phyloP scores from a whole-genome alignment of 176 grass and related monocot species.

The Otatea glauca region DNA sequence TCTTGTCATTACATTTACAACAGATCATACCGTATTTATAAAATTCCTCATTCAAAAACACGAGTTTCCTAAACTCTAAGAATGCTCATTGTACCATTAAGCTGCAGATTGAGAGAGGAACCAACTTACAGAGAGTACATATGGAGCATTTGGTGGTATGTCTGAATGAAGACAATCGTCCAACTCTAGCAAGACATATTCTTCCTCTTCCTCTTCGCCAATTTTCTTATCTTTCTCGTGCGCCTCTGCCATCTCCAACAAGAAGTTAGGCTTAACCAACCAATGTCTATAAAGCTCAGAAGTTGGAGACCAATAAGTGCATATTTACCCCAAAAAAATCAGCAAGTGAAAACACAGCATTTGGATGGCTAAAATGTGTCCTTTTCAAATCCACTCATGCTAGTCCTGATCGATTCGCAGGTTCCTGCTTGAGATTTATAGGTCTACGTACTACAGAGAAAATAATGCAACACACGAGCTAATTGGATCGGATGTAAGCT shows the following conservation, averaged over 20 bases:
- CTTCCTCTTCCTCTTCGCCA: conserved; percentile 46
- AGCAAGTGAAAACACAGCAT: not conserved
- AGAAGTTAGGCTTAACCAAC: not conserved
- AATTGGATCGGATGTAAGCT: not conserved
- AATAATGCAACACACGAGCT: not conserved
- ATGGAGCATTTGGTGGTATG: conserved; percentile 66
- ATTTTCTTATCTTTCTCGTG: conserved; percentile 41
- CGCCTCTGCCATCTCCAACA: conserved; percentile 47
- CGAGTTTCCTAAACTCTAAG: not conserved
- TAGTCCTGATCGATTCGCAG: too few relatives aligned
- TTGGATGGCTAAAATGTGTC: not conserved
- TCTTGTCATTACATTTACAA: not conserved
- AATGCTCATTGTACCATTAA: not conserved
- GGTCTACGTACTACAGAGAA: not conserved
- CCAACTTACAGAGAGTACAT: conserved; percentile 75
- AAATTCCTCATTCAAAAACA: not conserved
- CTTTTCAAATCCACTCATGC: not conserved
- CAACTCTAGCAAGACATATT: conserved; percentile 77
- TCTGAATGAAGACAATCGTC: conserved; percentile 66
- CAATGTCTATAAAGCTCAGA: not conserved
- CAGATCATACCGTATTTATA: not conserved
- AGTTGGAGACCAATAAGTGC: not conserved
- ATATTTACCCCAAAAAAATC: not conserved
- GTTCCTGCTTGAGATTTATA: not conserved
- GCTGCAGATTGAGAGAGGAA: not conserved